A percentile compares a stretch with the other conserved stretches of the same genome.
These are phyloP conservation scores for Pseudoneurospora amorphoporcata DNA, from an alignment of 495 filamentous ascomycete species.

Conservation along the genomic window DNA sequence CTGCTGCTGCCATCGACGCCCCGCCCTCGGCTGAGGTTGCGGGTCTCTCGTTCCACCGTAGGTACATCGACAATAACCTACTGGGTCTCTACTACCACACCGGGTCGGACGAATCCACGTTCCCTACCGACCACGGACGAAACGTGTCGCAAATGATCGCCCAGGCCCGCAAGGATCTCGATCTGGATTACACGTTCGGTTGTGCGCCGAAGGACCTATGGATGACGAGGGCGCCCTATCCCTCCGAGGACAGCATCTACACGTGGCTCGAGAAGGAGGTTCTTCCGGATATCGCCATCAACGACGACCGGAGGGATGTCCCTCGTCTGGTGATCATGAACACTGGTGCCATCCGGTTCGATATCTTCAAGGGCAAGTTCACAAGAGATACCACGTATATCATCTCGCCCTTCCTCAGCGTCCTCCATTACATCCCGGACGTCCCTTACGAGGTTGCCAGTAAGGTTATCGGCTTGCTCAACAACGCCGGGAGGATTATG, in stretches of 20 bases:
- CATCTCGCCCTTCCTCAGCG: constrained; percentile 79
- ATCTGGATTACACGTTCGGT: constrained; percentile 65
- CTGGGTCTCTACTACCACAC: constrained; percentile 78
- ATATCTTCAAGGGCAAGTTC: constrained; percentile 85
- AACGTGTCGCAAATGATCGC: constrained; percentile 66
- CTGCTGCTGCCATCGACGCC: constrained; percentile 10
- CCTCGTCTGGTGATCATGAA: constrained; percentile 70
- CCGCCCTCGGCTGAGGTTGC: background rate
- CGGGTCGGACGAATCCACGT: constrained; percentile 54
- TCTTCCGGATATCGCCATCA: constrained; percentile 49
- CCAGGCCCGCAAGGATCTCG: constrained; percentile 53
- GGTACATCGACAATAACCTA: constrained; percentile 94
- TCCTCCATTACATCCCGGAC: constrained; percentile 66
- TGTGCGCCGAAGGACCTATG: constrained; percentile 77
- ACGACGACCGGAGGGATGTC: constrained; percentile 21
- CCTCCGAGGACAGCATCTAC: constrained; percentile 60
- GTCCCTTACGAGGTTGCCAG: constrained; percentile 67
- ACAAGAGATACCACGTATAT: constrained; percentile 77
- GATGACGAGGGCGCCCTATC: constrained; percentile 67
- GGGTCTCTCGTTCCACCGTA: constrained; percentile 50
- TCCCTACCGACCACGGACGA: constrained; percentile 66
- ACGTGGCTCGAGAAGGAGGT: constrained; percentile 68
- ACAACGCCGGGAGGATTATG: constrained; percentile 55
- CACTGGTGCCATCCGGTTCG: constrained; percentile 85
- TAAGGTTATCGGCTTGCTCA: constrained; percentile 61